Conservation (phyloP, 2,329 filamentous ascomycete genomes). For the Hypoxylon sp. region DNA sequence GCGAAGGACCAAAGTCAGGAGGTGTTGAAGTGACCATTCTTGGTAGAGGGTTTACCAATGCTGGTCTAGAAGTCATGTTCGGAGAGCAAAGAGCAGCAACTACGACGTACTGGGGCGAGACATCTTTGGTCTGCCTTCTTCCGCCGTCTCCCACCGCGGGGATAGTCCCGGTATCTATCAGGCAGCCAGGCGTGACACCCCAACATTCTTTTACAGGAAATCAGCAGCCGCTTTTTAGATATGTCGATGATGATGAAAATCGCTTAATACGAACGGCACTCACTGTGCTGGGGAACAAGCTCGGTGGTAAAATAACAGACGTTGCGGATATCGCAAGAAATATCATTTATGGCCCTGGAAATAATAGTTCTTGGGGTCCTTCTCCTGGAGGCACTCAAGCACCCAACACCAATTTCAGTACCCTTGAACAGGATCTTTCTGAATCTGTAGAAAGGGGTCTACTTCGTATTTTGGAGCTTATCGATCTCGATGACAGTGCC, state of each 20-base stretch:
- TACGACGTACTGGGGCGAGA: slow-evolving; percentile 84
- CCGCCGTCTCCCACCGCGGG: slow-evolving; percentile 78
- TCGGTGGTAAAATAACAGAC: slow-evolving; percentile 73
- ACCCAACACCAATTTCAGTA: slow-evolving; percentile 59
- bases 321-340: slow-evolving; percentile 72
- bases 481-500: slow-evolving; percentile 81
- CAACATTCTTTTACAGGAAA: slow-evolving; percentile 56
- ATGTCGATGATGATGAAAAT: slow-evolving; percentile 78
- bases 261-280: slow-evolving; percentile 76
- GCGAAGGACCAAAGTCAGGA: slow-evolving; percentile 83
- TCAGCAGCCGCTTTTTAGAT: slow-evolving; percentile 73
- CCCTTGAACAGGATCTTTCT: slow-evolving; percentile 57
- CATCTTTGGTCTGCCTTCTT: slow-evolving; percentile 82
- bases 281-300: slow-evolving; percentile 73
- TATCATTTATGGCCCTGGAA: slow-evolving; percentile 66
- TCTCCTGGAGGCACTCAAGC: slow-evolving; percentile 60
- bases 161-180: slow-evolving; percentile 78
- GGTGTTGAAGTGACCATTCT: slow-evolving; percentile 90
- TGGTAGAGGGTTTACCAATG: slow-evolving; percentile 82
- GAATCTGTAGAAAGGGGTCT: slow-evolving; percentile 72
- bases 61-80: slow-evolving; percentile 85
- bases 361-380: slow-evolving; percentile 54
- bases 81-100: slow-evolving; percentile 74
- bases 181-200: slow-evolving; percentile 57
- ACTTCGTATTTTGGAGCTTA: slow-evolving; percentile 80